Conservation (phyloP, 139 green algal species). For the Chlorella sp. region DNA sequence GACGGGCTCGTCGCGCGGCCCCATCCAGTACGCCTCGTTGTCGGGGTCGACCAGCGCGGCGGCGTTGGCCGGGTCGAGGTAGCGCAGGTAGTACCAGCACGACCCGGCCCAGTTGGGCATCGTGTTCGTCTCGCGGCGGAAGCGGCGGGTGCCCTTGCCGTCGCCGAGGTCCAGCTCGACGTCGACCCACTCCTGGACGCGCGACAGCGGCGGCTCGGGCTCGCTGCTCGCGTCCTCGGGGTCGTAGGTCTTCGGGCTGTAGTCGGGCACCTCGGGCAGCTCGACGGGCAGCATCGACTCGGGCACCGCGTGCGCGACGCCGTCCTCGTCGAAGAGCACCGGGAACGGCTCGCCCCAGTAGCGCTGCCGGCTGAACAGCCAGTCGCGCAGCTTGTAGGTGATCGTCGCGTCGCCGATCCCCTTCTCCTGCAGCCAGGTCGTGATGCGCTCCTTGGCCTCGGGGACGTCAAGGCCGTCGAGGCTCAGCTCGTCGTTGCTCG, state of each 20-base stretch:
- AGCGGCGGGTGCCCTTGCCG: too few relatives aligned
- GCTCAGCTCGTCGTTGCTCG: too few relatives aligned
- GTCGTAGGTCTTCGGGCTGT: too few relatives aligned
- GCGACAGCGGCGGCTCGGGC: slow-evolving; percentile 80
- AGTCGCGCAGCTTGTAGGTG: too few relatives aligned
- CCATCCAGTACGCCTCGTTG: slow-evolving; percentile 94
- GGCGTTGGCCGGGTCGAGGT: slow-evolving; percentile 84
- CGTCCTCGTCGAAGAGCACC: slow-evolving; percentile 67
- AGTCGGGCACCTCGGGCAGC: slow-evolving; percentile 83
- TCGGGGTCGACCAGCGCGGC: slow-evolving; percentile 66
- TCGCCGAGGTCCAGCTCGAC: slow-evolving; percentile 47
- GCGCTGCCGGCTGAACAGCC: too few relatives aligned
- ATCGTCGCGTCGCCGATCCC: too few relatives aligned
- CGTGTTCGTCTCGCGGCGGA: slow-evolving; percentile 95
- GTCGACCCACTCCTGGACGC: slow-evolving; percentile 50
- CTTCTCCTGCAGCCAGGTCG: too few relatives aligned
- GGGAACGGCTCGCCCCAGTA: slow-evolving; percentile 99
- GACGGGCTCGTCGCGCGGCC: too few relatives aligned
- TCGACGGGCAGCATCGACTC: slow-evolving; percentile 81
- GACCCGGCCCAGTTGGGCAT: slow-evolving; percentile 80
- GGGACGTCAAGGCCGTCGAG: too few relatives aligned
- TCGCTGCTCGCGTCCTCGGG: too few relatives aligned
- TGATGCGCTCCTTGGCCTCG: too few relatives aligned
- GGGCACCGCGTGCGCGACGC: slow-evolving; percentile 47
- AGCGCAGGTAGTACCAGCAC: slow-evolving; percentile 94